These are phyloP conservation scores for Viola pubescens DNA, from an alignment of 441 rosid species.

Conservation along the genomic window DNA sequence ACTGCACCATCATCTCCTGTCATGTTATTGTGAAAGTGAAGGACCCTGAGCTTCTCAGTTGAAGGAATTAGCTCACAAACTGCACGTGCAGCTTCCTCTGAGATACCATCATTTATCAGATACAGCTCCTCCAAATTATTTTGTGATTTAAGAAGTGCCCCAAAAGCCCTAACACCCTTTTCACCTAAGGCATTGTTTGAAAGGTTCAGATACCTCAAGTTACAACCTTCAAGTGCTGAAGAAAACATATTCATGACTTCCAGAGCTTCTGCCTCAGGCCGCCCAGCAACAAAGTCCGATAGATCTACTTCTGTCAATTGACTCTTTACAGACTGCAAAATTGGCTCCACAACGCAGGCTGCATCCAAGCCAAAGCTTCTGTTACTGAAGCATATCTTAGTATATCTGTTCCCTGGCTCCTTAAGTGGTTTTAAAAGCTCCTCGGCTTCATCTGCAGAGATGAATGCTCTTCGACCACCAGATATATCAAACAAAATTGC, in stretches of 20 bases:
- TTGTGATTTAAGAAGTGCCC: slow-evolving; percentile 62
- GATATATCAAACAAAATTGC: slow-evolving; percentile 64
- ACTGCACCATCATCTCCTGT: slow-evolving; percentile 85
- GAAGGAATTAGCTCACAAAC: slow-evolving; percentile 78
- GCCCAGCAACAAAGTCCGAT: slow-evolving; percentile 85
- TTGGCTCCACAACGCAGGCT: slow-evolving; percentile 64
- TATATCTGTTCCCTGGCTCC: slow-evolving; percentile 62
- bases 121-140: slow-evolving; percentile 60
- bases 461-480: slow-evolving; percentile 57
- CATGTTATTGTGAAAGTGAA: slow-evolving; percentile 91
- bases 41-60: slow-evolving; percentile 60
- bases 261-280: slow-evolving; percentile 86
- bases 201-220: slow-evolving; percentile 63
- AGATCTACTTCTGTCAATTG: slow-evolving; percentile 78
- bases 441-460: slow-evolving; percentile 76
- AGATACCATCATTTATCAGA: slow-evolving; percentile 83
- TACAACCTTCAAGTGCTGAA: slow-evolving; percentile 55
- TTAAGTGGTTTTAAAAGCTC: slow-evolving; percentile 66
- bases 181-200: slow-evolving; percentile 92
- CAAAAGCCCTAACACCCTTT: slow-evolving; percentile 89
- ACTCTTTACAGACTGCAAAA: slow-evolving; percentile 51
- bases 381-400: slow-evolving; percentile 82
- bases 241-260: slow-evolving; percentile 79
- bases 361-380: slow-evolving; percentile 86
- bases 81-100: slow-evolving; percentile 84